A percentile compares a stretch with the other conserved stretches of the same genome.
phyloP scores from a whole-genome alignment of 345 rosid genomes.

The Gossypium rotundifolium region DNA sequence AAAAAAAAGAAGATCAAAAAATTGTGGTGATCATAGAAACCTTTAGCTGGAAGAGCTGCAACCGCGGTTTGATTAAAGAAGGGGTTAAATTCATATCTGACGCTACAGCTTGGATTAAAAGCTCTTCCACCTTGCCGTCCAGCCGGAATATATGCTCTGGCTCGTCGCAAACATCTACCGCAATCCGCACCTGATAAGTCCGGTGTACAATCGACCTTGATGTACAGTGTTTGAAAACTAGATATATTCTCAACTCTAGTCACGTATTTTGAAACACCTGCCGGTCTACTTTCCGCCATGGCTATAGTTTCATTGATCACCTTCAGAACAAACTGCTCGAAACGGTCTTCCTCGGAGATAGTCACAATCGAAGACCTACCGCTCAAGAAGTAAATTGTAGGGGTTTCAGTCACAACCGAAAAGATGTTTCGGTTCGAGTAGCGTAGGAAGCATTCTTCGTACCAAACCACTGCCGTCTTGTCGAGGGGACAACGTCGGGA shows the following conservation, averaged over 20 bases:
- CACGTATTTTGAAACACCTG: background rate
- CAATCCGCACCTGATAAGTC: background rate
- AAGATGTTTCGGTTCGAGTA: background rate
- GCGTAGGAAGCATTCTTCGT: background rate
- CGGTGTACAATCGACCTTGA: background rate
- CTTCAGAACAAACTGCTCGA: background rate
- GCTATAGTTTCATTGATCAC: background rate
- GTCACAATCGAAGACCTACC: no score
- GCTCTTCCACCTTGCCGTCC: background rate
- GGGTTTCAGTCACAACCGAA: background rate
- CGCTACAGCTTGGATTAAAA: conserved; percentile 8
- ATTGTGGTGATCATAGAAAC: background rate
- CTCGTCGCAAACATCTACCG: background rate
- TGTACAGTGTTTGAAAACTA: background rate
- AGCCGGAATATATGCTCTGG: background rate
- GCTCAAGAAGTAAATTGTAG: background rate
- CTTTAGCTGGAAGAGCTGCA: background rate
- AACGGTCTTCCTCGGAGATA: background rate
- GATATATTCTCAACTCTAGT: background rate
- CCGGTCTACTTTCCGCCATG: background rate
- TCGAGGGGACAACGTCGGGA: background rate
- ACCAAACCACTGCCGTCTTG: background rate
- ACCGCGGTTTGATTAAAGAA: background rate
- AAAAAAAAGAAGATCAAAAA: no score
- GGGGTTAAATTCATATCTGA: background rate